A percentile compares a stretch with the other conserved stretches of the same genome.
These are phyloP conservation scores for Raphanus raphanistrum DNA, from an alignment of 345 rosid genomes.

Conservation along the genomic window DNA sequence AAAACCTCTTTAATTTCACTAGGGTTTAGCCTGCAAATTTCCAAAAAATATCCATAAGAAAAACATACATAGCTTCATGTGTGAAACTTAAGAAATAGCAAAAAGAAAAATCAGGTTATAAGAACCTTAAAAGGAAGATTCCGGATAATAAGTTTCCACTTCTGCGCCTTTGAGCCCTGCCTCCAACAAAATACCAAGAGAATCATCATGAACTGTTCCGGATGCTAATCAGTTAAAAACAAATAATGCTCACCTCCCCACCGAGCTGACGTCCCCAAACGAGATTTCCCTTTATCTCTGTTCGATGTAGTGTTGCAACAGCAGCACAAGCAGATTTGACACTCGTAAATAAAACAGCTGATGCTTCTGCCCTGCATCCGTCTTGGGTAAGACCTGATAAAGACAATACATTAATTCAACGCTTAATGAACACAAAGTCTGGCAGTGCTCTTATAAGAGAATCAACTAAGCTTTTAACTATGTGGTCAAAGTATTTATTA, in stretches of 20 bases:
- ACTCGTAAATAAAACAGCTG: conserved; percentile 80
- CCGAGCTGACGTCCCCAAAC: conserved; percentile 98
- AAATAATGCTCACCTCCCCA: conserved; percentile 72
- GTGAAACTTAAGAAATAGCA: conserved; percentile 10
- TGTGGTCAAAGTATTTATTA: background rate
- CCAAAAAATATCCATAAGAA: conserved; percentile 14
- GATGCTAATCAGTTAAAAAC: conserved; percentile 15
- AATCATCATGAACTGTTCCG: conserved; percentile 3
- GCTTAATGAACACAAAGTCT: conserved; percentile 8
- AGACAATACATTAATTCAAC: background rate
- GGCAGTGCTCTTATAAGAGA: conserved; percentile 8
- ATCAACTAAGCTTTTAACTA: background rate
- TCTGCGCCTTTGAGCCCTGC: conserved; percentile 94
- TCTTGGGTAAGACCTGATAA: conserved; percentile 79
- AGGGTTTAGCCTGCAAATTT: conserved; percentile 62
- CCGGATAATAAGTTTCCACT: conserved; percentile 91
- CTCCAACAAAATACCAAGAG: conserved; percentile 21
- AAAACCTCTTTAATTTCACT: conserved; percentile 61
- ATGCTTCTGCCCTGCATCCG: conserved; percentile 85
- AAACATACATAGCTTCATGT: background rate
- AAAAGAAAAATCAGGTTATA: conserved; percentile 12
- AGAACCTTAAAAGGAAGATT: conserved; percentile 90
- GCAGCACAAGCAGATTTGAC: conserved; percentile 74
- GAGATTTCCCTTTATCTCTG: conserved; percentile 57
- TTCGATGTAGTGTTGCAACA: conserved; percentile 65